Conservation (phyloP, 148 eudicot species). For the Chenopodium berlandieri region DNA sequence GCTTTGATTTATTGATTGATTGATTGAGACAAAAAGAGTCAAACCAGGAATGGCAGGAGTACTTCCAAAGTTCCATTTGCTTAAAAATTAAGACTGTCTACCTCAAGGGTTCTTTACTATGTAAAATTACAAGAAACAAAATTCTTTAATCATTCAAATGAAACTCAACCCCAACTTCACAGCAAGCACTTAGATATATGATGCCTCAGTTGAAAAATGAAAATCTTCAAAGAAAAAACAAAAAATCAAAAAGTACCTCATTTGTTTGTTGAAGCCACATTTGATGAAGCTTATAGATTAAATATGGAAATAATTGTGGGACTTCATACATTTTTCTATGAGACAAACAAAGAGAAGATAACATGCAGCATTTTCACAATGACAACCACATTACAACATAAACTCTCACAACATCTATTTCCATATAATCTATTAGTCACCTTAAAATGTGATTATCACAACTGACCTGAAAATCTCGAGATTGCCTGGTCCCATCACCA, state of each 20-base stretch:
- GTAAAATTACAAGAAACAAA: too few species aligned
- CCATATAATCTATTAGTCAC: neutral
- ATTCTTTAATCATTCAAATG: neutral
- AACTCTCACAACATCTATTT: neutral
- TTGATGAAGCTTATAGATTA: neutral
- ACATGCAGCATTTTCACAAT: neutral
- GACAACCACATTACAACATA: neutral
- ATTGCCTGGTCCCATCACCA: conserved; percentile 79
- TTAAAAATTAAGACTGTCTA: too few species aligned
- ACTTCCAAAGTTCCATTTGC: too few species aligned
- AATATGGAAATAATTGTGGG: neutral
- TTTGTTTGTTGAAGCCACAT: neutral
- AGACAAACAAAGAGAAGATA: neutral
- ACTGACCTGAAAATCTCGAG: conserved; percentile 88
- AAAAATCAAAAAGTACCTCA: too few species aligned
- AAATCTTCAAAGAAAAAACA: too few species aligned
- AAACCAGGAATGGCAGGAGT: too few species aligned
- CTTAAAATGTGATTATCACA: conserved; percentile 2
- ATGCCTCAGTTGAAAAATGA: neutral
- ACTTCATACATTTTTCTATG: neutral
- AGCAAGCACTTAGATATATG: neutral
- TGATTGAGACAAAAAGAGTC: too few species aligned
- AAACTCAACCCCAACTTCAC: neutral
- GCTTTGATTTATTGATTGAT: too few species aligned
- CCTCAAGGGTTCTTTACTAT: too few species aligned